phyloP scores from a whole-genome alignment of 768 basidiomycete species.

The Lactifluus rugatus region DNA sequence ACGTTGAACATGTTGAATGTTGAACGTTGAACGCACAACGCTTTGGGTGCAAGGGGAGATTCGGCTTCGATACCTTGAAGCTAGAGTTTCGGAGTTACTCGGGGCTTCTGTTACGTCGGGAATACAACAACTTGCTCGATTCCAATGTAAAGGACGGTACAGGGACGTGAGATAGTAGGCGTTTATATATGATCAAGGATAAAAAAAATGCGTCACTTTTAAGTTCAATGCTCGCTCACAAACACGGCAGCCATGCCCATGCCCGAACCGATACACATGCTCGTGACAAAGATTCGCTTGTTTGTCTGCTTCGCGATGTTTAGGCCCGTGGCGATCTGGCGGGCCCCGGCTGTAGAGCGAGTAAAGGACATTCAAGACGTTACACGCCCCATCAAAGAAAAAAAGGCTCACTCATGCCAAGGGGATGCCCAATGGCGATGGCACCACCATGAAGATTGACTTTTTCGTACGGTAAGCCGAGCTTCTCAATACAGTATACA shows the following conservation, averaged over 20 bases:
- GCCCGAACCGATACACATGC: conserved; percentile 85
- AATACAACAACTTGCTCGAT: neutral
- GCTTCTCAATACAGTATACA: conserved; percentile 56
- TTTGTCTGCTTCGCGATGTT: conserved; percentile 71
- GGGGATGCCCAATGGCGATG: conserved; percentile 83
- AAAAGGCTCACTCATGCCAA: conserved; percentile 61
- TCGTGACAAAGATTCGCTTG: conserved; percentile 72
- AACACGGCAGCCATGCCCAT: conserved; percentile 90
- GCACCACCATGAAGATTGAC: conserved; percentile 86
- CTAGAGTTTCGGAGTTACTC: neutral
- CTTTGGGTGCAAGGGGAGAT: neutral
- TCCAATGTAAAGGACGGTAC: neutral
- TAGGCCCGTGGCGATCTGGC: conserved; percentile 81
- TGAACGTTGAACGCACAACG: neutral
- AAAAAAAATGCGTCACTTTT: neutral
- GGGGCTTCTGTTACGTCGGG: neutral
- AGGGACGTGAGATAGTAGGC: neutral
- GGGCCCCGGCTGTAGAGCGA: conserved; percentile 51
- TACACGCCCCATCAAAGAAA: neutral
- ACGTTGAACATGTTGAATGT: neutral
- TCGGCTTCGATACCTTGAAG: neutral
- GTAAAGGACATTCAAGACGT: neutral
- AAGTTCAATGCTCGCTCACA: conserved; percentile 64
- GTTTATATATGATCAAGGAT: neutral
- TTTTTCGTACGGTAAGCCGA: conserved; percentile 65